Percentiles rank a stretch among this genome's conserved stretches.
Evolutionary conservation across 2,329 filamentous ascomycete species (phyloP).

Genomic region (Pestalotiopsis sp.): DNA sequence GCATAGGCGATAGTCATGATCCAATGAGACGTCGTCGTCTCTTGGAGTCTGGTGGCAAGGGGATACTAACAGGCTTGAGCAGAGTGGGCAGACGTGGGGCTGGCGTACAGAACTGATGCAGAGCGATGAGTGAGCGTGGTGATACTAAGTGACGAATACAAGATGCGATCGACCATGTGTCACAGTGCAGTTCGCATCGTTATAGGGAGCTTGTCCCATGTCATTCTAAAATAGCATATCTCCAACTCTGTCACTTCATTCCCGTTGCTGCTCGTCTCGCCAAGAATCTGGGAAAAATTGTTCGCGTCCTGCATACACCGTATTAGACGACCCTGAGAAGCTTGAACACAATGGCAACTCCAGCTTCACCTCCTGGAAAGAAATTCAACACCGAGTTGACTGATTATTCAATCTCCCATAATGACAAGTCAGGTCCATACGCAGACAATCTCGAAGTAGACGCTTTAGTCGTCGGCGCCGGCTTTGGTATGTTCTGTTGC

Average conservation of each 20-base stretch:
- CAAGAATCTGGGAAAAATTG: too few relatives aligned
- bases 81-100: not conserved
- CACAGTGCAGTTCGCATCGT: not conserved
- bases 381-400: constrained; percentile 42
- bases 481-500: constrained; percentile 41
- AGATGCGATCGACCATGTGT: not conserved
- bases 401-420: constrained; percentile 34
- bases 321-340: not conserved
- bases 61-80: not conserved
- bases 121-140: not conserved
- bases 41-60: not conserved
- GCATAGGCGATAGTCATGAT: not conserved
- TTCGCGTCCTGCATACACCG: too few relatives aligned
- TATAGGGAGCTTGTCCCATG: too few relatives aligned
- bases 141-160: not conserved
- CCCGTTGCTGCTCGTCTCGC: too few relatives aligned
- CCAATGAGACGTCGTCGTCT: not conserved
- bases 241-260: too few relatives aligned
- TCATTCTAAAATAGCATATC: too few relatives aligned
- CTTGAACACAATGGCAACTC: not conserved
- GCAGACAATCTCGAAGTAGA: constrained; percentile 44
- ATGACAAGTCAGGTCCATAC: constrained; percentile 37
- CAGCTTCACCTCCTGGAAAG: constrained; percentile 19
- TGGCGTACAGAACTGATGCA: not conserved
- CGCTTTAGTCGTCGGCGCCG: constrained; percentile 44